Evolutionary conservation across 805 yeast species (phyloP).

Genomic region (Starmerella sp.): DNA sequence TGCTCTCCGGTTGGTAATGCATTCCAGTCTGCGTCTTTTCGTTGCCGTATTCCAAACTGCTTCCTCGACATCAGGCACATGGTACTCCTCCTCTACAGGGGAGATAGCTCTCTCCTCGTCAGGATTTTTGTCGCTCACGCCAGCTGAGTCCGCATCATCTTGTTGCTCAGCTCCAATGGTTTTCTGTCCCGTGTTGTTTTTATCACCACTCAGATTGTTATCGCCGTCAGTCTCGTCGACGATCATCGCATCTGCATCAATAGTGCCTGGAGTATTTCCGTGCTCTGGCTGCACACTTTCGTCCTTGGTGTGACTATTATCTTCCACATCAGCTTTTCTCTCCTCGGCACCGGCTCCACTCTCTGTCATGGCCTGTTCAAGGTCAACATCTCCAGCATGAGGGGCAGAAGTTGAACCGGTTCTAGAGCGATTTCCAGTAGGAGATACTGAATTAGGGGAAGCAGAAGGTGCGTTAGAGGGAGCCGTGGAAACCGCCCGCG

Average conservation of each 20-base stretch:
- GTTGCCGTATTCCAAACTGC: slow-evolving; percentile 59
- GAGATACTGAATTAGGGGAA: not conserved
- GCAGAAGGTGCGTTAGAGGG: not conserved
- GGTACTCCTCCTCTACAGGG: slow-evolving; percentile 3
- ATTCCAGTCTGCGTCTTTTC: slow-evolving; percentile 64
- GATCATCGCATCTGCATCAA: not conserved
- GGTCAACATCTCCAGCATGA: no score
- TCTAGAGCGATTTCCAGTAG: no score
- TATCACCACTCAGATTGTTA: not conserved
- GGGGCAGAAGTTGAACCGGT: no score
- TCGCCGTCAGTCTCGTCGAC: not conserved
- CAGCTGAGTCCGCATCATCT: not conserved
- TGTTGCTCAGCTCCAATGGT: not conserved
- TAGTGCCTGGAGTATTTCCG: no score
- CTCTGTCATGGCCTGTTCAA: no score
- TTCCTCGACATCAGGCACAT: slow-evolving; percentile 28
- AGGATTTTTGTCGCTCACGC: not conserved
- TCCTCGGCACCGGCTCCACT: no score
- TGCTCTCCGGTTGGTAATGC: slow-evolving; percentile 55
- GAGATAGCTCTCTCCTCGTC: not conserved
- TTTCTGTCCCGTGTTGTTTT: not conserved
- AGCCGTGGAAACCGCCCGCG: not conserved
- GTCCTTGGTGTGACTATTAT: no score
- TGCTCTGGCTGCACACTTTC: no score
- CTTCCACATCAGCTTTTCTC: no score